Evolutionary conservation across 129 eudicot species (phyloP), one percentile per base, ranked within the genome.

Genomic region (Deinandra increscens): DNA sequence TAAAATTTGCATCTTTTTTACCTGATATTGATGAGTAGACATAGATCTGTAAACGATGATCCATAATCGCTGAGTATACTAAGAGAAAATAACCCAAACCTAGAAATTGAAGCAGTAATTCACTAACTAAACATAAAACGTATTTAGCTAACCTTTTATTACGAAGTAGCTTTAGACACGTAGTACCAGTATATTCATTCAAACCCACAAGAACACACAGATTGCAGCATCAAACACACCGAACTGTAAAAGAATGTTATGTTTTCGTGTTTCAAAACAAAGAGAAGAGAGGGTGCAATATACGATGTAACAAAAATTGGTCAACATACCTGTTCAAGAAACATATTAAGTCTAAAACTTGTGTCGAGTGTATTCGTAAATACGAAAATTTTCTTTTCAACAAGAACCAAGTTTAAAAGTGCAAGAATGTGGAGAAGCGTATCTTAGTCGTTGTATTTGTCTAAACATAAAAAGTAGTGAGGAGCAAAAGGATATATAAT

Each of bases 281-380:
- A n/a, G 41, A 54, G 1, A 44, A 44, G 36, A 59, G 13, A 31
- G 49, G 37, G 2, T 33, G 5, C 5, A 33, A 94, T 34, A 66
- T 58, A 19, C 9, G 19, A 44, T 7, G 64, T 13, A 26, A 22
- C 36, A 38, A 18, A 31, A 62, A 39, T 9, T 0, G 10, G 45
- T 60, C 17, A 46, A 39, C 19, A 13, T 92, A 89, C 98, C 97
- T 93, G 89, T 77, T 93, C 98, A 56, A 93, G 72, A 87, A 84
- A 89, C n/a, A 93, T 86, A 69, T 80, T 93, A 3, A 72, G 71
- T 66, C 90, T 83, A 74, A 71, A 93, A 81, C 96, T 80, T 75
- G 71, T 89, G 87, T 93, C 90, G 29, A 89, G 89, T 61, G 98
- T 74, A 69, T 94, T 94, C n/a, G 97, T 84, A 72, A 89, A 94